Base-by-base conservation (phyloP, 306 rosid species). In the Cucurbita ficifolia region DNA sequence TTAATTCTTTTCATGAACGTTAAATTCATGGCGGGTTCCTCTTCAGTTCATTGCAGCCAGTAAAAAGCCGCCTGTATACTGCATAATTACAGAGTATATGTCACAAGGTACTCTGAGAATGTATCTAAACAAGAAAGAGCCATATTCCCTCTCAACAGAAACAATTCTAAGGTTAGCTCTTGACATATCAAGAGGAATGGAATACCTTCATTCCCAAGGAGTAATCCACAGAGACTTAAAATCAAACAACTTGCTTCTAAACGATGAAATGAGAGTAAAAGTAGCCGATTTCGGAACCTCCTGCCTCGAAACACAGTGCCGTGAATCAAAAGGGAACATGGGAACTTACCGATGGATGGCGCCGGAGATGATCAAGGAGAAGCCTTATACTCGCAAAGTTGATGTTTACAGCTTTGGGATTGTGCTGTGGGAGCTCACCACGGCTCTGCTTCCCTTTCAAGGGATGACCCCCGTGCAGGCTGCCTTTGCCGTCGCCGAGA, bases 291-390 rank as follows among this genome's bases (percentile, higher is more conserved):
- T 93, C 16, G 98, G 98, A 43, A 93, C 98, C 38, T 90, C 98
- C 0, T 93, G 98, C 79, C 98, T 93, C 14, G 98, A 93, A 75
- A 90, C 98, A 2, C 88, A 88, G 70, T 88, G 97, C 67, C 84
- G 53, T 21, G 98, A 90, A 78, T 87, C 96, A n/a, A 93, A 93
- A 70, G 98, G 98, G 74, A 93, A 93, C 88, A 93, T 81, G 91
- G 98, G 98, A 70, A 93, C 98, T 12, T 93, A 93, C 67, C 96
- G 97, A 54, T 93, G 98, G 98, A 90, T 88, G 98, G 98, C 98
- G 18, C 98, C 98, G 0, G 98, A 93, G 87, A 93, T 93, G 98
- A 81, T 93, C 59, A 90, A 87, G 87, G 98, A 93, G 79, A 90
- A 93, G 73, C 87, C 90, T 7, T 93, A 80, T 42, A 81, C 97